These are phyloP conservation scores for Podaxis sp. DNA, from an alignment of 768 basidiomycete species.

Conservation along the genomic window DNA sequence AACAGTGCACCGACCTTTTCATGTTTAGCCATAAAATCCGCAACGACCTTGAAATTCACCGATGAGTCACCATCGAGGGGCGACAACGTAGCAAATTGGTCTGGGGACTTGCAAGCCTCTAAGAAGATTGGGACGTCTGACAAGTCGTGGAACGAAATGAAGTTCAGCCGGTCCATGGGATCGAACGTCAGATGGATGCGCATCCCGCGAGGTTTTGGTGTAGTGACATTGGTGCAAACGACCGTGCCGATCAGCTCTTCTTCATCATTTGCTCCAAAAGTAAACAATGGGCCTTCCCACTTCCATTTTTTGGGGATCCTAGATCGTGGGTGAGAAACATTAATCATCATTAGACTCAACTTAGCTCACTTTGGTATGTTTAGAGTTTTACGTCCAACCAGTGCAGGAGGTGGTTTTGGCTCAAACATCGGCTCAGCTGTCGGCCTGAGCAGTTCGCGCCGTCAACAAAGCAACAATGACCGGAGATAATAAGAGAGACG, in stretches of 20 bases:
- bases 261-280: constrained; percentile 32
- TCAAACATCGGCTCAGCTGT: constrained; percentile 6
- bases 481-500: background rate
- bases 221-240: constrained; percentile 10
- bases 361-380: constrained; percentile 5
- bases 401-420: constrained; percentile 6
- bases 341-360: background rate
- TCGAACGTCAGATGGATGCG: constrained; percentile 13
- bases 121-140: constrained; percentile 46
- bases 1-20: constrained; percentile 38
- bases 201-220: constrained; percentile 9
- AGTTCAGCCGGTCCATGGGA: constrained; percentile 7
- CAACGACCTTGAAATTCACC: constrained; percentile 11
- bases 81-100: constrained; percentile 51
- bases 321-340: background rate
- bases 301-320: constrained; percentile 64
- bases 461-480: no score
- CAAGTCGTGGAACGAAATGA: constrained; percentile 42
- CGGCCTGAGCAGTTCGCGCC: background rate
- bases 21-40: constrained; percentile 39
- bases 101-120: constrained; percentile 43
- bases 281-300: constrained; percentile 59
- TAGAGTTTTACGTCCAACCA: background rate
- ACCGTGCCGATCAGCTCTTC: constrained; percentile 41
- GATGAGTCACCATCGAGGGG: constrained; percentile 12